Percentiles rank a stretch among this genome's conserved stretches.
These are phyloP conservation scores for Acer negundo DNA, from an alignment of 345 rosid species.

Conservation along the genomic window DNA sequence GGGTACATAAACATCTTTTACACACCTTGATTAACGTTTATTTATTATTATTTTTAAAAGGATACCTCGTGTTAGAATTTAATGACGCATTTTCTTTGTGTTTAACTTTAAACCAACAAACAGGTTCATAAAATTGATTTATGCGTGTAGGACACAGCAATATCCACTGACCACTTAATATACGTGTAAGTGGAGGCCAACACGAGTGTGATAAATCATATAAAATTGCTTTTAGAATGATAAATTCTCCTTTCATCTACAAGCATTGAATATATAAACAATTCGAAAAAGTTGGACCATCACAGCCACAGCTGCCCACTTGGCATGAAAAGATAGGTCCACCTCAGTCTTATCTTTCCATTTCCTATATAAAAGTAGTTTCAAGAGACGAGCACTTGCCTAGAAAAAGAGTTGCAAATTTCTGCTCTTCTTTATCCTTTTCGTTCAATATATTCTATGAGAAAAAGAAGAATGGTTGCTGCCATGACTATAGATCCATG, in stretches of 20 bases:
- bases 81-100: background rate
- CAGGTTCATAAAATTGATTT: background rate
- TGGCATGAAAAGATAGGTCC: slow-evolving; percentile 12
- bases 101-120: background rate
- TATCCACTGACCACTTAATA: background rate
- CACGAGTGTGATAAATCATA: background rate
- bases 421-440: background rate
- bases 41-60: no score
- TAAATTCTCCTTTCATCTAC: background rate
- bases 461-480: slow-evolving; percentile 32
- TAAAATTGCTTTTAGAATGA: background rate
- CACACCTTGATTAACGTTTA: no score
- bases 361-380: slow-evolving; percentile 13
- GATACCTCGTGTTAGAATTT: background rate
- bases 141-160: background rate
- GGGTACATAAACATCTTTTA: no score
- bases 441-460: background rate
- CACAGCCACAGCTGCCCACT: slow-evolving; percentile 20
- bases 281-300: no score
- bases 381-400: background rate
- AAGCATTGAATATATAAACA: background rate
- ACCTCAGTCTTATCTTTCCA: background rate
- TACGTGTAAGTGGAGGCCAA: background rate
- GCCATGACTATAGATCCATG: slow-evolving; percentile 30
- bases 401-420: background rate